Evolutionary conservation across 805 yeast genomes (phyloP).

Genomic region (Komagataella phaffii): DNA sequence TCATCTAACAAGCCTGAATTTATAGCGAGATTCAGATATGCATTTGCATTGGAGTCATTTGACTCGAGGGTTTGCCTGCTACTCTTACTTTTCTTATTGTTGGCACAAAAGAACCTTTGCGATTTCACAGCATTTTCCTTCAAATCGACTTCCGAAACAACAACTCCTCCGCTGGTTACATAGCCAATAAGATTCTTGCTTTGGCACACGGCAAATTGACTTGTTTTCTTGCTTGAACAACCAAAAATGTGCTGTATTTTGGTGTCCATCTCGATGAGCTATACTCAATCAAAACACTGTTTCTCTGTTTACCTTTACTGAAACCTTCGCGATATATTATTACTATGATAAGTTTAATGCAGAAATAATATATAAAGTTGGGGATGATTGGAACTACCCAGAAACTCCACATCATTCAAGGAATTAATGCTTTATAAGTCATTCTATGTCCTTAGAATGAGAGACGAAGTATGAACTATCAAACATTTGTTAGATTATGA

Average conservation of each 20-base stretch:
- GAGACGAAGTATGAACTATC: no score
- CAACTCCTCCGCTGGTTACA: constrained; percentile 48
- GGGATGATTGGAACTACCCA: no score
- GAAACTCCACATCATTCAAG: no score
- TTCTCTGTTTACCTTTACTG: constrained; percentile 1
- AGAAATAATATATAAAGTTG: no score
- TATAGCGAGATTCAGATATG: constrained; percentile 16
- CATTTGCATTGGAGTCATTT: constrained; percentile 11
- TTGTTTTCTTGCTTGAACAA: constrained; percentile 28
- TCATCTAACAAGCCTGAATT: constrained; percentile 1
- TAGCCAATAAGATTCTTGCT: constrained; percentile 29
- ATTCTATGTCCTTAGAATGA: no score
- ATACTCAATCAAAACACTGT: neutral
- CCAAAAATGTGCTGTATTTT: constrained; percentile 23
- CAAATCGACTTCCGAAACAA: constrained; percentile 23
- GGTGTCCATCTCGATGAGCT: neutral
- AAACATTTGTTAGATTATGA: no score
- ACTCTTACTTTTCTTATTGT: constrained; percentile 8
- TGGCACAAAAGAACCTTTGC: constrained; percentile 43
- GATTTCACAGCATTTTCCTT: constrained; percentile 8
- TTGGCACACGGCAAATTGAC: constrained; percentile 23
- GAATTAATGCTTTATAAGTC: no score
- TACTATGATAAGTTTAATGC: neutral
- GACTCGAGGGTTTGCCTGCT: neutral
- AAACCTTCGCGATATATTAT: neutral